Evolutionary conservation across 1,284 basidiomycete genomes (phyloP).

Genomic region (Coniophora puteana): DNA sequence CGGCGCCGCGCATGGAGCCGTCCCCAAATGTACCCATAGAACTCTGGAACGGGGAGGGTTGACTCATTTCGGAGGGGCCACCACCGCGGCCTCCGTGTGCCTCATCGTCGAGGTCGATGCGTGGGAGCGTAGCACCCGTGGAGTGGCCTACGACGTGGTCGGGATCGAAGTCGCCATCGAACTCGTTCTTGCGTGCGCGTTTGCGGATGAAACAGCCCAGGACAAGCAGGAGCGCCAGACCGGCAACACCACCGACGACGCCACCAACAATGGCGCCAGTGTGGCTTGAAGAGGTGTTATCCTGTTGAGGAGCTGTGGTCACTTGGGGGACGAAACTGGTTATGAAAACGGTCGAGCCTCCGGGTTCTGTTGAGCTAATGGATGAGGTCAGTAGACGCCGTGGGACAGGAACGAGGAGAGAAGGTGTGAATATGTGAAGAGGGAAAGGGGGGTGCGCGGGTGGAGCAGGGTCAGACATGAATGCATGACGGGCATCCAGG

Average conservation of each 20-base stretch:
- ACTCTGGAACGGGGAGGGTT: no score
- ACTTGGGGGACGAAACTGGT: constrained; percentile 12
- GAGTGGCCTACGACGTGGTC: constrained; percentile 34
- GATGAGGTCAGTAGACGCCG: background rate
- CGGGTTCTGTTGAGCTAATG: constrained; percentile 19
- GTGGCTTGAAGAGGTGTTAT: constrained; percentile 9
- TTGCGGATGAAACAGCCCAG: constrained; percentile 22
- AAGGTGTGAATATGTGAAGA: no score
- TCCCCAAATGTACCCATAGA: no score
- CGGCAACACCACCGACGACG: constrained; percentile 22
- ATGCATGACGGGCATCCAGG: no score
- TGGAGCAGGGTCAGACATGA: no score
- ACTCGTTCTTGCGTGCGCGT: constrained; percentile 29
- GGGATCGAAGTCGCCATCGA: constrained; percentile 51
- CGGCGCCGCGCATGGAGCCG: constrained; percentile 19
- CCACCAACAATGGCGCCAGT: constrained; percentile 22
- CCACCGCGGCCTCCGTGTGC: constrained; percentile 34
- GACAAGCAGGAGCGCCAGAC: constrained; percentile 11
- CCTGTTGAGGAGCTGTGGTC: constrained; percentile 8
- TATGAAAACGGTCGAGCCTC: constrained; percentile 16
- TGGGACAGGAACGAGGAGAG: background rate
- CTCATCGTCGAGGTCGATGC: constrained; percentile 35
- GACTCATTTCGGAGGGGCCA: constrained; percentile 11
- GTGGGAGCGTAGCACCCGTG: constrained; percentile 27
- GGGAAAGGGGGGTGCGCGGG: no score